phyloP scores from a whole-genome alignment of 495 filamentous ascomycete genomes.

The Penicillium crystallinum region DNA sequence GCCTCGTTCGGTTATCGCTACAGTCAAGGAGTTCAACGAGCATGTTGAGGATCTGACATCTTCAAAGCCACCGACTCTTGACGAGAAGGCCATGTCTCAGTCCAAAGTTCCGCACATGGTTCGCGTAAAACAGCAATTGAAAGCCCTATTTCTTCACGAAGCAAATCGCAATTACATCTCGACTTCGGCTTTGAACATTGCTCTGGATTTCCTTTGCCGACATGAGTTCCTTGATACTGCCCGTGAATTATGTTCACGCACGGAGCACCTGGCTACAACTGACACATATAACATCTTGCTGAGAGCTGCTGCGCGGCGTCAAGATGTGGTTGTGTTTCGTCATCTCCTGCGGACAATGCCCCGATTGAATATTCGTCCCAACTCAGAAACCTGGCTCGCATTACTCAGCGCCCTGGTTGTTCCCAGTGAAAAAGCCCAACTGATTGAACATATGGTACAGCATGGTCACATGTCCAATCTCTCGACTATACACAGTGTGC shows the following conservation, averaged over 20 bases:
- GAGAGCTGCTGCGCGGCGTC: conserved; percentile 27
- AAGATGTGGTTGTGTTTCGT: conserved; percentile 32
- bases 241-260: conserved; percentile 23
- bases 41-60: conserved; percentile 31
- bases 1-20: conserved; percentile 1
- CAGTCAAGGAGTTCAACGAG: conserved; percentile 31
- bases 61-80: background rate
- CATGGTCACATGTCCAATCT: conserved; percentile 27
- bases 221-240: conserved; percentile 26
- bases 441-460: conserved; percentile 34
- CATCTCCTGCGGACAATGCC: conserved; percentile 31
- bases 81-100: background rate
- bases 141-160: conserved; percentile 21
- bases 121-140: conserved; percentile 15
- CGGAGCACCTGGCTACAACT: conserved; percentile 33
- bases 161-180: conserved; percentile 26
- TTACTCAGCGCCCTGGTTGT: conserved; percentile 32
- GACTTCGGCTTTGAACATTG: conserved; percentile 37
- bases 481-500: conserved; percentile 15
- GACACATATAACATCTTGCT: conserved; percentile 46
- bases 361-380: conserved; percentile 30
- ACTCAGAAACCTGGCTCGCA: conserved; percentile 40
- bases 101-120: conserved; percentile 2
- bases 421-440: conserved; percentile 22
- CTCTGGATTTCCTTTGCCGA: conserved; percentile 34